These are phyloP conservation scores for Sugiyamaella chiloensis DNA, from an alignment of 805 yeast species.

Conservation along the genomic window DNA sequence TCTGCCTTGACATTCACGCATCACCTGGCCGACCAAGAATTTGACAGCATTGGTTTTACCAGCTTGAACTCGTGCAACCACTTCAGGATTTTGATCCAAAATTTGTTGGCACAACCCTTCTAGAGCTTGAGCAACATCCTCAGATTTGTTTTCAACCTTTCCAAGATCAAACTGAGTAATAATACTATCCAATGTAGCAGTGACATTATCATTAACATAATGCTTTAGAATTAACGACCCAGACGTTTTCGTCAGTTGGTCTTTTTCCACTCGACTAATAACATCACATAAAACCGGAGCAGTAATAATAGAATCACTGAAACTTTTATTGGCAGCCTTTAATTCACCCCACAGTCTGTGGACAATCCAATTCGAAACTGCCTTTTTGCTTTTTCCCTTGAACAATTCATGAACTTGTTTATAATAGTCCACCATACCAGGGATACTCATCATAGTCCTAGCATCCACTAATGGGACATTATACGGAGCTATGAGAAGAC, in stretches of 20 bases:
- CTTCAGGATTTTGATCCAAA: conserved; percentile 45
- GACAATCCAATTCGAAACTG: conserved; percentile 73
- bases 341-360: conserved; percentile 76
- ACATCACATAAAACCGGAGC: conserved; percentile 52
- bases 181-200: conserved; percentile 39
- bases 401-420: conserved; percentile 38
- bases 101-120: conserved; percentile 46
- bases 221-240: conserved; percentile 66
- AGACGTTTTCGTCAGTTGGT: conserved; percentile 58
- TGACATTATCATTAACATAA: conserved; percentile 48
- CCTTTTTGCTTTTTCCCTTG: conserved; percentile 25
- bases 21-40: conserved; percentile 77
- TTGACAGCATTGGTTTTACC: conserved; percentile 69
- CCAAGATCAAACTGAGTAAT: conserved; percentile 49
- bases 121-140: conserved; percentile 36
- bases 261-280: conserved; percentile 45
- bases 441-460: conserved; percentile 54
- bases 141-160: conserved; percentile 34
- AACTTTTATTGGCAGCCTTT: conserved; percentile 44
- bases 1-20: conserved; percentile 74
- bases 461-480: conserved; percentile 70
- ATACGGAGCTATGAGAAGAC: conserved; percentile 49
- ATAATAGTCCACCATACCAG: conserved; percentile 53
- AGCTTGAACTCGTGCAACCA: conserved; percentile 51
- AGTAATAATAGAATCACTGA: conserved; percentile 36